Conservation (phyloP, 805 yeast species). For the Zygosaccharomyces lentus region DNA sequence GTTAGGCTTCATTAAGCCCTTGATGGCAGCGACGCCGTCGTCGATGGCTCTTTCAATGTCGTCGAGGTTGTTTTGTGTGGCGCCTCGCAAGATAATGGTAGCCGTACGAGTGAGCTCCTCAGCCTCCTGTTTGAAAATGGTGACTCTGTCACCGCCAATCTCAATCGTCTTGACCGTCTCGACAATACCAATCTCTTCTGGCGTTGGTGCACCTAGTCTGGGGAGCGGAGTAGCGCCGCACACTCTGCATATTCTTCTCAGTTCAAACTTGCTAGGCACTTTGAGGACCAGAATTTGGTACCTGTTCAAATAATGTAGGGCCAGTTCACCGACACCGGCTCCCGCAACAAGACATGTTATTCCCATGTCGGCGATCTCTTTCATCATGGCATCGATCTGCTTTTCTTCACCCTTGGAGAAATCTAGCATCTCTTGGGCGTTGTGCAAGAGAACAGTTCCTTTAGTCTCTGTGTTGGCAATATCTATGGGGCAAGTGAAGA, state of each 20-base stretch:
- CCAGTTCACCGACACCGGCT: slow-evolving; percentile 85
- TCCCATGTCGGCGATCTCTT: slow-evolving; percentile 79
- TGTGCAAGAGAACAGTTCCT: slow-evolving; percentile 93
- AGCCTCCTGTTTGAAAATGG: slow-evolving; percentile 77
- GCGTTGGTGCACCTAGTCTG: slow-evolving; percentile 89
- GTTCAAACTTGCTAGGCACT: slow-evolving; percentile 90
- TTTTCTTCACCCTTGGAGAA: slow-evolving; percentile 95
- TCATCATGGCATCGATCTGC: slow-evolving; percentile 80
- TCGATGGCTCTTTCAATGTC: slow-evolving; percentile 97
- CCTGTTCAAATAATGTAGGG: slow-evolving; percentile 87
- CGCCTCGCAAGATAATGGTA: slow-evolving; percentile 92
- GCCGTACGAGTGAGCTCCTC: slow-evolving; percentile 70
- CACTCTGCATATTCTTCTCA: slow-evolving; percentile 90
- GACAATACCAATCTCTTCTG: slow-evolving; percentile 86
- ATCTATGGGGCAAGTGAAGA: slow-evolving; percentile 90
- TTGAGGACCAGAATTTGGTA: slow-evolving; percentile 78
- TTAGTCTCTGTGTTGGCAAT: slow-evolving; percentile 96
- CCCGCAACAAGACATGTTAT: slow-evolving; percentile 92
- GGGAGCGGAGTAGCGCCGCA: slow-evolving; percentile 97
- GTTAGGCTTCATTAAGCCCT: slow-evolving; percentile 76
- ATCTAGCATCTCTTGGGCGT: slow-evolving; percentile 94
- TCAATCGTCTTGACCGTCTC: slow-evolving; percentile 88
- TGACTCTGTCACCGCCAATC: slow-evolving; percentile 96
- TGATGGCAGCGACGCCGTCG: slow-evolving; percentile 90
- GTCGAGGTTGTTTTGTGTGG: slow-evolving; percentile 88